phyloP scores from a whole-genome alignment of 345 rosid genomes.

The Pistacia vera region DNA sequence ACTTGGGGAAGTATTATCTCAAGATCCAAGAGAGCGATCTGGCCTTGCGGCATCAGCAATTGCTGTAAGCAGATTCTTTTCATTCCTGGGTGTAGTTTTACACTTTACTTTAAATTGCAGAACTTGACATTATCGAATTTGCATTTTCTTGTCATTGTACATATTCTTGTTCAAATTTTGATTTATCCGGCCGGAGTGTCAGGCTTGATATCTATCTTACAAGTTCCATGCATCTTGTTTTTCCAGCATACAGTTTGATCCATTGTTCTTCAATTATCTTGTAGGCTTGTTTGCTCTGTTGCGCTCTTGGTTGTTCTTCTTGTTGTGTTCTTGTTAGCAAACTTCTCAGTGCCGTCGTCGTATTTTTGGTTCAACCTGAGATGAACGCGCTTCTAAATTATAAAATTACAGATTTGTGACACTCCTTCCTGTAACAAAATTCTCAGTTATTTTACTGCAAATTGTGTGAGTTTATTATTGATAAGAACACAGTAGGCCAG shows the following conservation, averaged over 20 bases:
- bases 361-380: neutral
- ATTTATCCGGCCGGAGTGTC: too few species aligned
- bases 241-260: too few species aligned
- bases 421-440: neutral
- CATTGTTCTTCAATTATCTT: neutral
- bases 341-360: neutral
- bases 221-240: neutral
- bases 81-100: too few species aligned
- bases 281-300: conserved; percentile 29
- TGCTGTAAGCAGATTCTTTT: conserved; percentile 24
- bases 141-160: neutral
- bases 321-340: conserved; percentile 9
- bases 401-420: neutral
- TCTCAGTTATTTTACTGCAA: neutral
- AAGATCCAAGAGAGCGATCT: conserved; percentile 34
- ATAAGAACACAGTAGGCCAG: neutral
- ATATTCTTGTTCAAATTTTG: neutral
- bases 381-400: neutral
- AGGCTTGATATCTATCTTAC: neutral
- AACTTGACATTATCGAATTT: neutral
- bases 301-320: conserved; percentile 15
- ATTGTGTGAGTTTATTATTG: neutral
- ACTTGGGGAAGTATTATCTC: conserved; percentile 20
- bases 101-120: too few species aligned
- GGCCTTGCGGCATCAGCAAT: conserved; percentile 47